Evolutionary conservation across 2,329 filamentous ascomycete genomes (phyloP).

Genomic region (Tolypocladium ophioglossoides): DNA sequence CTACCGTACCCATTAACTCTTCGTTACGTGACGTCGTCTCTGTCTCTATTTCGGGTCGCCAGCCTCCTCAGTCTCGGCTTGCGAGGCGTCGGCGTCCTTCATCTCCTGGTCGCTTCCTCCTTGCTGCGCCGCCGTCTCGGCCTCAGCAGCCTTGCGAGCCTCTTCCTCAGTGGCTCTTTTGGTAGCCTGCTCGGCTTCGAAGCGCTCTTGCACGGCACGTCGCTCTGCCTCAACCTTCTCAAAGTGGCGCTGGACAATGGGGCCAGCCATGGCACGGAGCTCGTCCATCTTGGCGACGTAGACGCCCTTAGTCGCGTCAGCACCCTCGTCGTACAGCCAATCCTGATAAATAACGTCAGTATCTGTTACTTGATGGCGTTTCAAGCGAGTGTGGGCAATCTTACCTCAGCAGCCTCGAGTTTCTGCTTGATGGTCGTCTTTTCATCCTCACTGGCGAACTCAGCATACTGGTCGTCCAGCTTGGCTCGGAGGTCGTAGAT

Average conservation of each 20-base stretch:
- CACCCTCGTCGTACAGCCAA: slow-evolving; percentile 96
- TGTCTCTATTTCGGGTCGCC: slow-evolving; percentile 22
- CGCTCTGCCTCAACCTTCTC: slow-evolving; percentile 89
- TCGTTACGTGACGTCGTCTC: neutral
- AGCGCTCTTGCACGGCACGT: slow-evolving; percentile 62
- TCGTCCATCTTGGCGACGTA: slow-evolving; percentile 96
- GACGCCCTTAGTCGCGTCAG: slow-evolving; percentile 85
- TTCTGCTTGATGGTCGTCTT: slow-evolving; percentile 78
- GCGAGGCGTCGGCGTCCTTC: slow-evolving; percentile 47
- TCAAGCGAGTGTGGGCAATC: slow-evolving; percentile 15
- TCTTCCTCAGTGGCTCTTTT: slow-evolving; percentile 55
- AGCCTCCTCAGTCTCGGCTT: slow-evolving; percentile 39
- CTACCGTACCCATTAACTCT: slow-evolving; percentile 1
- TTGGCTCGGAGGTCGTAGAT: slow-evolving; percentile 97
- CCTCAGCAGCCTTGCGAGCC: slow-evolving; percentile 41
- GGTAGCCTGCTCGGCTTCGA: slow-evolving; percentile 68
- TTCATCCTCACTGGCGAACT: slow-evolving; percentile 85
- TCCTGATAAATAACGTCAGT: slow-evolving; percentile 49
- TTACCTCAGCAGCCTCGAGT: slow-evolving; percentile 78
- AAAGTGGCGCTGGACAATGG: slow-evolving; percentile 87
- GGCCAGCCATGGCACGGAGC: slow-evolving; percentile 80
- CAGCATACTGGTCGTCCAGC: slow-evolving; percentile 82
- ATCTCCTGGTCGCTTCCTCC: slow-evolving; percentile 49
- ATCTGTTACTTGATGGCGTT: neutral
- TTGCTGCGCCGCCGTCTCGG: slow-evolving; percentile 37